These are phyloP conservation scores for Pythium folliculosum DNA, from an alignment of 352 stramenopile species.

Conservation along the genomic window DNA sequence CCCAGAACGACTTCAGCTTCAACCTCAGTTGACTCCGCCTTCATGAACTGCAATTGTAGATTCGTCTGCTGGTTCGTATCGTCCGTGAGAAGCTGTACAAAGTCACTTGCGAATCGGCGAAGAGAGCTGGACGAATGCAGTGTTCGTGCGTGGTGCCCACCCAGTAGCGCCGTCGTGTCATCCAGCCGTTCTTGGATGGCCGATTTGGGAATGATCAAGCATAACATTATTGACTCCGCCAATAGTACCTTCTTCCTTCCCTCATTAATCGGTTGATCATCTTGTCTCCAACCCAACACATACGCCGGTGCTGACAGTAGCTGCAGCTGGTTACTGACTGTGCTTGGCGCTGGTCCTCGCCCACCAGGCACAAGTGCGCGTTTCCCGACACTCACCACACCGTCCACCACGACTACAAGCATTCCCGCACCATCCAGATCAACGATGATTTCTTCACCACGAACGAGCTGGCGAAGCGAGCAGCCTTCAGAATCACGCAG, in stretches of 20 bases:
- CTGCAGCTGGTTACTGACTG: not conserved
- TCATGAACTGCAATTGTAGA: not conserved
- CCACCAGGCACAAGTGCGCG: not conserved
- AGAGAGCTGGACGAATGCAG: not conserved
- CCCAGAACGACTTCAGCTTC: not conserved
- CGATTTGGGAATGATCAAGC: not conserved
- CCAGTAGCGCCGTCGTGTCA: not conserved
- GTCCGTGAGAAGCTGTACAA: not conserved
- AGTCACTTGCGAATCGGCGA: not conserved
- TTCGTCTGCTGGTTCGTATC: not conserved
- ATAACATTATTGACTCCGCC: conserved; percentile 2
- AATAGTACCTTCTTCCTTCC: not conserved
- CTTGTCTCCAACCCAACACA: not conserved
- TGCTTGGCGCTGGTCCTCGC: not conserved
- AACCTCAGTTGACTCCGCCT: not conserved
- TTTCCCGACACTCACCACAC: not conserved
- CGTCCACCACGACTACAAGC: not conserved
- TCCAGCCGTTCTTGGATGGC: not conserved
- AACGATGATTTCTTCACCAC: not conserved
- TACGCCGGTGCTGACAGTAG: conserved; percentile 1
- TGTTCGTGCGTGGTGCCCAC: not conserved
- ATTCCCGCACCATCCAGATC: not conserved
- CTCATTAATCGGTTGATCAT: not conserved
- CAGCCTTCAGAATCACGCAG: not conserved
- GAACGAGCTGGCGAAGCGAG: not conserved